phyloP scores from a whole-genome alignment of 2,329 filamentous ascomycete genomes.

The Arthroderma uncinatum region DNA sequence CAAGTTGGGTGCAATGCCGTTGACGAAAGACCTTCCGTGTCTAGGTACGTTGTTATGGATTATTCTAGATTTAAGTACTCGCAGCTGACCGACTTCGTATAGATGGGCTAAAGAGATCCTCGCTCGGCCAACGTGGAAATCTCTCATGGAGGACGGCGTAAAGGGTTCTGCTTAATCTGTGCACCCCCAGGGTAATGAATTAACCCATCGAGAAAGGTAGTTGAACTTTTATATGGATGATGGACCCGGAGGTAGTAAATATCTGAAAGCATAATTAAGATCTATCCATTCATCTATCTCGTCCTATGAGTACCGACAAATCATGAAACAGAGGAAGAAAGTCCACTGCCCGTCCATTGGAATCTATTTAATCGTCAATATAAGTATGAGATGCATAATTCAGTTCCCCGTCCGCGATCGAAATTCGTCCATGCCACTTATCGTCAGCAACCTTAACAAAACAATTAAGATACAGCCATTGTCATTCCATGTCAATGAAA shows the following conservation, averaged over 20 bases:
- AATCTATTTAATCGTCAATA: not conserved
- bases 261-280: not conserved
- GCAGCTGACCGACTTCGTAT: not conserved
- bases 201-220: too few species aligned
- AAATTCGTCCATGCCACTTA: too few species aligned
- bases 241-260: not conserved
- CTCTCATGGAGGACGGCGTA: constrained; percentile 2
- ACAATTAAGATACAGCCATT: too few species aligned
- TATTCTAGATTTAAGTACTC: not conserved
- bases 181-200: not conserved
- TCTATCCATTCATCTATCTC: not conserved
- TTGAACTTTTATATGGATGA: not conserved
- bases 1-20: constrained; percentile 3
- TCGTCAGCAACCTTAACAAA: too few species aligned
- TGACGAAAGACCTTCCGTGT: constrained; percentile 9
- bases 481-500: not conserved
- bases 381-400: not conserved
- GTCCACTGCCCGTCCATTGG: not conserved
- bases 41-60: constrained; percentile 4
- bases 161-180: constrained; percentile 4
- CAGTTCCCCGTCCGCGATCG: not conserved
- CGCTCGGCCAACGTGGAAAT: constrained; percentile 8
- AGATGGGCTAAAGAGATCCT: constrained; percentile 11
- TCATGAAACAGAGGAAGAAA: not conserved
- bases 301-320: not conserved